A percentile compares a stretch with the other conserved stretches of the same genome.
Conservation (phyloP, 495 filamentous ascomycete genomes). For the Penicillium ochrochloron region DNA sequence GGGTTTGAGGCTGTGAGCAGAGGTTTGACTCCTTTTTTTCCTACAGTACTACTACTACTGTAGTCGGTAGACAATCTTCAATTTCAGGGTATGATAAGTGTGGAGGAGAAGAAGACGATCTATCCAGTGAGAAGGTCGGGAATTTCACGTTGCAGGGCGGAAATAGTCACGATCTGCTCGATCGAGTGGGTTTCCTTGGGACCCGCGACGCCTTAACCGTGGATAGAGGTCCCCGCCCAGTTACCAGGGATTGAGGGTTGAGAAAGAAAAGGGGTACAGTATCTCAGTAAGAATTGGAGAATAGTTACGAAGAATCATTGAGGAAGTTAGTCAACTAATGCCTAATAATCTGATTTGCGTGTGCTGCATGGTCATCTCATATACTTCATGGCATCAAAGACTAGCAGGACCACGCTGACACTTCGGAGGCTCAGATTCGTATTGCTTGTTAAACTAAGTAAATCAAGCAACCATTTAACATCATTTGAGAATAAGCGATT, state of each 20-base stretch:
- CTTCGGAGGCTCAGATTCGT: no score
- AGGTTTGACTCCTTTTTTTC: not conserved
- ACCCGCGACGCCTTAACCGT: slow-evolving; percentile 14
- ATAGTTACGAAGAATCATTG: not conserved
- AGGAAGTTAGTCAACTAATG: not conserved
- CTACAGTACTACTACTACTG: no score
- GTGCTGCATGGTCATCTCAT: not conserved
- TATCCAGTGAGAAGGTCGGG: slow-evolving; percentile 8
- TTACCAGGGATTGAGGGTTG: slow-evolving; percentile 4
- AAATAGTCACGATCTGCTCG: slow-evolving; percentile 14
- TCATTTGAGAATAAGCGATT: no score
- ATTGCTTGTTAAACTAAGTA: no score
- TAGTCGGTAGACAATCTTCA: not conserved
- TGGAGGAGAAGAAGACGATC: not conserved
- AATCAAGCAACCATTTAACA: no score
- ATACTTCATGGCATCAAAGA: not conserved
- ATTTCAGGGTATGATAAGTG: not conserved
- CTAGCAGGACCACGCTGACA: no score
- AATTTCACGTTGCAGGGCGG: slow-evolving; percentile 6
- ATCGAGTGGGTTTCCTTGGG: slow-evolving; percentile 15
- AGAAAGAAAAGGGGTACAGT: not conserved
- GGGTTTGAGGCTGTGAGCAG: not conserved
- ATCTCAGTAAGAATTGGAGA: not conserved
- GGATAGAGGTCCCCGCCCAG: slow-evolving; percentile 9
- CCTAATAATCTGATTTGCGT: no score